These are phyloP conservation scores for Lyophyllum decastes DNA, from an alignment of 768 basidiomycete species.

Conservation along the genomic window DNA sequence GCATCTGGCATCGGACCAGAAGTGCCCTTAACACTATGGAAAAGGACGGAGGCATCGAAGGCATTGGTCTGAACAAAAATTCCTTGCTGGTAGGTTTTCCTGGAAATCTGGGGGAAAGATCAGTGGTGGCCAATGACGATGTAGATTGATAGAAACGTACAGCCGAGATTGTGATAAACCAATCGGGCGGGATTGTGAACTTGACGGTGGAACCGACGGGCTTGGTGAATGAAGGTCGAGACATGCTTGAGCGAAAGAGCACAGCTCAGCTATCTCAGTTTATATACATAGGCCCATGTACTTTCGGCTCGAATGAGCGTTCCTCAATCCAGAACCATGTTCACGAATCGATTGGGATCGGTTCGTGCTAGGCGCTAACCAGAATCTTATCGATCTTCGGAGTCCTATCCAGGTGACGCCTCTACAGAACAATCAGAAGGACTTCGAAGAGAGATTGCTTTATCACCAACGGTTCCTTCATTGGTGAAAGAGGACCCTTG, in stretches of 20 bases:
- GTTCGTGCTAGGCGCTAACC: not conserved
- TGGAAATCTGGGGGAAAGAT: constrained; percentile 1
- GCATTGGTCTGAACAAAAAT: constrained; percentile 3
- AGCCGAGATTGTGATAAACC: constrained; percentile 9
- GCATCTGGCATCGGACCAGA: not conserved
- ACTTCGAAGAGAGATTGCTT: not conserved
- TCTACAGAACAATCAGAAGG: not conserved
- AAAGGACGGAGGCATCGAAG: not conserved
- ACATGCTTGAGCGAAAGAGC: not conserved
- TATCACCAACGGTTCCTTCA: not conserved
- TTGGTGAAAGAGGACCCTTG: not conserved
- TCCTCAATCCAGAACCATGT: not conserved
- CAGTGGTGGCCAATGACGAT: not conserved
- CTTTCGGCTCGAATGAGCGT: not conserved
- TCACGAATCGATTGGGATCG: not conserved
- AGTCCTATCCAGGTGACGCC: not conserved
- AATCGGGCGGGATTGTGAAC: constrained; percentile 5
- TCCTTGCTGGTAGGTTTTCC: constrained; percentile 6
- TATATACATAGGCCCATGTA: not conserved
- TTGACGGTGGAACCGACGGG: not conserved
- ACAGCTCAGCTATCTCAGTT: not conserved
- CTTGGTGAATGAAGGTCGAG: constrained; percentile 3
- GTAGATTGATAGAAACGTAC: not conserved
- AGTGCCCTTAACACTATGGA: not conserved
- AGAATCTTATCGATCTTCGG: not conserved